A percentile compares a stretch with the other conserved stretches of the same genome.
phyloP scores from a whole-genome alignment of 208 protist genomes.

The Crithidia fasciculata region DNA sequence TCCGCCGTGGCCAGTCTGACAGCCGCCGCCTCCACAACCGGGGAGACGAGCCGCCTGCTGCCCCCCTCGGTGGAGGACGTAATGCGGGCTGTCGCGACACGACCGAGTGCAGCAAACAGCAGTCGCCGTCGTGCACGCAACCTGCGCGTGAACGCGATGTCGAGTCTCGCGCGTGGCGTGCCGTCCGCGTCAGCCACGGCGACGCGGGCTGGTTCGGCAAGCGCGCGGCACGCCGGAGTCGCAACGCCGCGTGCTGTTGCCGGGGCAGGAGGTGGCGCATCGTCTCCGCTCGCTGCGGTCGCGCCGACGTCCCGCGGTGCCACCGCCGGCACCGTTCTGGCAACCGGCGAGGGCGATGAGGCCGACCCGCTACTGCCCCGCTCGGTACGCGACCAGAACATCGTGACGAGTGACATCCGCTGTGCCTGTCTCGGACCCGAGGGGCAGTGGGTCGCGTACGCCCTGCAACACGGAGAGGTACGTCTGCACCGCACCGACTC shows the following conservation, averaged over 20 bases:
- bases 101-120: background rate
- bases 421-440: constrained; percentile 60
- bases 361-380: constrained; percentile 11
- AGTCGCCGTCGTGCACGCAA: background rate
- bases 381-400: constrained; percentile 27
- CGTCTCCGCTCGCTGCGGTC: no score
- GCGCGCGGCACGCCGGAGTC: background rate
- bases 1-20: background rate
- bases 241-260: no score
- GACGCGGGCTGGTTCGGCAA: background rate
- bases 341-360: constrained; percentile 4
- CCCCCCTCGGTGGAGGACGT: constrained; percentile 31
- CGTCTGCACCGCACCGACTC: constrained; percentile 77
- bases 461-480: constrained; percentile 71
- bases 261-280: no score
- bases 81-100: constrained; percentile 23
- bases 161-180: background rate
- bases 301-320: background rate
- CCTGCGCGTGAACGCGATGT: background rate
- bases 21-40: constrained; percentile 9
- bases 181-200: no score
- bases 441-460: constrained; percentile 76
- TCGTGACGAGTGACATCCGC: constrained; percentile 43
- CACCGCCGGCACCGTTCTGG: background rate
- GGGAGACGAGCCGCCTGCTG: constrained; percentile 22